Percentiles rank a stretch among this genome's conserved stretches.
These are phyloP conservation scores for Boletus speciosus DNA, from an alignment of 768 basidiomycete genomes.

Conservation along the genomic window DNA sequence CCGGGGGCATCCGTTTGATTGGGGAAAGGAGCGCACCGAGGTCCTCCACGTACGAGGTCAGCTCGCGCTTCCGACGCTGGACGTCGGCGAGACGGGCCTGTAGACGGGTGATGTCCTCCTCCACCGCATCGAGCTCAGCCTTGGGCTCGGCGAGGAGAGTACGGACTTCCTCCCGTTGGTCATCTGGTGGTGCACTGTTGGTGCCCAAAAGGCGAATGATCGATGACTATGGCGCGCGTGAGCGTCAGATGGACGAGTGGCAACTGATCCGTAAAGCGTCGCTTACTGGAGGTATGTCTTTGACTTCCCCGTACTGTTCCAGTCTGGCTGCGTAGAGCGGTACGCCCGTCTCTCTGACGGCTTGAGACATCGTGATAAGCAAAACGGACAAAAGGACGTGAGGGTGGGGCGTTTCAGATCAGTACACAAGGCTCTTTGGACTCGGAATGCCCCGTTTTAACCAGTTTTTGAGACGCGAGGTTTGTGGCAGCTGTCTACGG, in stretches of 20 bases:
- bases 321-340: slow-evolving; percentile 25
- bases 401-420: background rate
- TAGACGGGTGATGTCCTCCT: slow-evolving; percentile 24
- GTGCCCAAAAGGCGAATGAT: slow-evolving; percentile 30
- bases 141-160: slow-evolving; percentile 23
- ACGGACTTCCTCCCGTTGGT: slow-evolving; percentile 28
- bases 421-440: background rate
- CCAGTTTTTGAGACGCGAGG: background rate
- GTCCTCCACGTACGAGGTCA: slow-evolving; percentile 30
- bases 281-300: slow-evolving; percentile 28
- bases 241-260: background rate
- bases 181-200: slow-evolving; percentile 25
- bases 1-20: slow-evolving; percentile 32
- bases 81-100: slow-evolving; percentile 30
- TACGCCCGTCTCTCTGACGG: slow-evolving; percentile 21
- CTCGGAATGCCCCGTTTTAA: slow-evolving; percentile 11
- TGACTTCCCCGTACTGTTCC: slow-evolving; percentile 28
- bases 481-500: slow-evolving; percentile 9
- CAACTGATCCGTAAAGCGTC: background rate
- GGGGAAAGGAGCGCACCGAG: slow-evolving; percentile 32
- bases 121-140: slow-evolving; percentile 25
- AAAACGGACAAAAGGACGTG: background rate
- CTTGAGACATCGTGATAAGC: slow-evolving; percentile 9
- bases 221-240: slow-evolving; percentile 20
- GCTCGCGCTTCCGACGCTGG: slow-evolving; percentile 27